phyloP scores from a whole-genome alignment of 768 basidiomycete species.

The Calocera cornea region DNA sequence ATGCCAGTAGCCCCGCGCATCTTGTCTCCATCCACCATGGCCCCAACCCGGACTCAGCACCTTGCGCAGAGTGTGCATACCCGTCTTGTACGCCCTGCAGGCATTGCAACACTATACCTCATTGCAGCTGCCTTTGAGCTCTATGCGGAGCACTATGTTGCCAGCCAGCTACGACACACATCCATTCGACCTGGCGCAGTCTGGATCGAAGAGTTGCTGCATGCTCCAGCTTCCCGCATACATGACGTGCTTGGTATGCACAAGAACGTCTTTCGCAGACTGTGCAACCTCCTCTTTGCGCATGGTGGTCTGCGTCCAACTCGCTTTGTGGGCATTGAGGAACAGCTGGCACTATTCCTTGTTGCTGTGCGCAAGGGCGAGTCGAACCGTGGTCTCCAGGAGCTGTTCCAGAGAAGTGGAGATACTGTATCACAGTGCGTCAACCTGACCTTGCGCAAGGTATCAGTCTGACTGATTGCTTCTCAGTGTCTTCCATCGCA shows the following conservation, averaged over 20 bases:
- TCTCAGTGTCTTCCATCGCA: conserved; percentile 16
- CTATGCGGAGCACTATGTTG: too few species aligned
- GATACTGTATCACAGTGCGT: conserved; percentile 28
- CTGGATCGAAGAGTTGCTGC: conserved; percentile 18
- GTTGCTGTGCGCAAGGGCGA: conserved; percentile 21
- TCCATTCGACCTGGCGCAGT: conserved; percentile 16
- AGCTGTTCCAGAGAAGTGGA: conserved; percentile 28
- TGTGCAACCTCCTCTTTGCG: conserved; percentile 17
- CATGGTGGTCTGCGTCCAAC: conserved; percentile 17
- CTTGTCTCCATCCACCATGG: too few species aligned
- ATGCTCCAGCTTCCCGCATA: conserved; percentile 12
- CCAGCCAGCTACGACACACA: conserved; percentile 9
- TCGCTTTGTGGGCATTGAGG: conserved; percentile 21
- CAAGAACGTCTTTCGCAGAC: conserved; percentile 19
- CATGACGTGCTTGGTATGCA: conserved; percentile 21
- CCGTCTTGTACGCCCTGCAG: too few species aligned
- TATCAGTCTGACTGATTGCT: neutral
- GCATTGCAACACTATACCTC: too few species aligned
- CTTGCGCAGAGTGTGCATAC: too few species aligned
- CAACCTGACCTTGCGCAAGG: neutral
- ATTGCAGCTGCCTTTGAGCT: too few species aligned
- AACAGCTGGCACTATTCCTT: conserved; percentile 31
- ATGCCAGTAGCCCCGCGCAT: too few species aligned
- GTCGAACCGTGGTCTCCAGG: conserved; percentile 21
- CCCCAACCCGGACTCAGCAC: too few species aligned